Percentiles rank a stretch among this genome's conserved stretches.
Conservation (phyloP, 225 moss, liverwort and hornwort genomes). For the Thuidium tamariscinum region DNA sequence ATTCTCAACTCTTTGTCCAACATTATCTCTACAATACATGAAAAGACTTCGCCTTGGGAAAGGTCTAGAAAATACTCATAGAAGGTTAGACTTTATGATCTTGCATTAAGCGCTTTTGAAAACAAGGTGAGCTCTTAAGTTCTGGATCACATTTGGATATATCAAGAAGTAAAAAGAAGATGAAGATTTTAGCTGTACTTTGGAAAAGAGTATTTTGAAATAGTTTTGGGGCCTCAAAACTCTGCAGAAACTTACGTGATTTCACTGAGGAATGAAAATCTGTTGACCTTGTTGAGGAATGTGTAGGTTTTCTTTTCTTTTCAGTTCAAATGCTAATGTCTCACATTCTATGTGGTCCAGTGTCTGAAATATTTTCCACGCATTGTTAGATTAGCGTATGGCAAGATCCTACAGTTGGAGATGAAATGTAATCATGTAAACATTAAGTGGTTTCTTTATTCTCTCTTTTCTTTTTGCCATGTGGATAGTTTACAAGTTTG, state of each 20-base stretch:
- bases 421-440: background rate
- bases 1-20: background rate
- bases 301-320: background rate
- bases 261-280: background rate
- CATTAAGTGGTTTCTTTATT: background rate
- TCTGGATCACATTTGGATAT: background rate
- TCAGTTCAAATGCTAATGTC: background rate
- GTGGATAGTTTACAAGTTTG: background rate
- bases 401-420: background rate
- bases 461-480: background rate
- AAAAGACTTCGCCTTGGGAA: background rate
- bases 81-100: background rate
- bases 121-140: background rate
- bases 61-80: background rate
- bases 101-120: background rate
- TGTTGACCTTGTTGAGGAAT: background rate
- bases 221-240: background rate
- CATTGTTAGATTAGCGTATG: background rate
- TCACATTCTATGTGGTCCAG: background rate
- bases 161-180: background rate
- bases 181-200: background rate
- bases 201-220: background rate
- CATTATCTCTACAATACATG: no score
- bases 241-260: background rate
- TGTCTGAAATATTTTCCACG: no score